Conservation (phyloP, 2,329 filamentous ascomycete species). For the Drechslerella dactyloides region DNA sequence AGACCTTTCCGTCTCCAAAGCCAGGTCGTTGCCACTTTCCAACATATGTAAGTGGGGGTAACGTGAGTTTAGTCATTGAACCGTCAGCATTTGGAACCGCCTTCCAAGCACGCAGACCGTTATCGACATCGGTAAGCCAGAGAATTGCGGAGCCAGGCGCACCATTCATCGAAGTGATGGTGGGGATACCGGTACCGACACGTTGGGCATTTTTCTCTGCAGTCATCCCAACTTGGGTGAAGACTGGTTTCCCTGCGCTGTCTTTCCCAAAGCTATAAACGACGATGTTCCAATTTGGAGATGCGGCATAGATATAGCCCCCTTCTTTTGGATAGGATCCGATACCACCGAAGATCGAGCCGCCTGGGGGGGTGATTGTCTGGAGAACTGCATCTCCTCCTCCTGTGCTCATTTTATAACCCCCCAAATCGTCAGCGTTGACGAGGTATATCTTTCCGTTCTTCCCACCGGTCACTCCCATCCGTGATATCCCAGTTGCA, state of each 20-base stretch:
- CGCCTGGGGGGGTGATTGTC: slow-evolving; percentile 52
- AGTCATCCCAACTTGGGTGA: slow-evolving; percentile 56
- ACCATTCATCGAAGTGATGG: slow-evolving; percentile 58
- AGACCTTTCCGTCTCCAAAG: slow-evolving; percentile 60
- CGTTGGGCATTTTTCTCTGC: slow-evolving; percentile 54
- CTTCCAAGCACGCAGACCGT: slow-evolving; percentile 58
- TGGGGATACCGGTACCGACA: slow-evolving; percentile 57
- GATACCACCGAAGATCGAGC: slow-evolving; percentile 55
- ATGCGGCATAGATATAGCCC: slow-evolving; percentile 59
- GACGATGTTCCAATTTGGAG: slow-evolving; percentile 54
- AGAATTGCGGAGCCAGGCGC: slow-evolving; percentile 58
- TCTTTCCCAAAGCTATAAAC: slow-evolving; percentile 55
- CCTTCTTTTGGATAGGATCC: slow-evolving; percentile 60
- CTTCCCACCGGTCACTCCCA: slow-evolving; percentile 56
- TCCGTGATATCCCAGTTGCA: slow-evolving; percentile 52
- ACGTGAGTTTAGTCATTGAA: slow-evolving; percentile 54
- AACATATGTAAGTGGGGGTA: slow-evolving; percentile 58
- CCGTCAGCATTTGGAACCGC: slow-evolving; percentile 57
- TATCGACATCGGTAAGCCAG: slow-evolving; percentile 59
- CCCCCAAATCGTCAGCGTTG: slow-evolving; percentile 60
- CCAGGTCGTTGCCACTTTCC: slow-evolving; percentile 59
- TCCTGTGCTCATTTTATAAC: slow-evolving; percentile 58
- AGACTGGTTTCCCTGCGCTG: slow-evolving; percentile 53
- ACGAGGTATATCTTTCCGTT: slow-evolving; percentile 59
- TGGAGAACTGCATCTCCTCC: slow-evolving; percentile 58